phyloP scores from a whole-genome alignment of 2,329 filamentous ascomycete genomes.

The Apiospora rasikravindrae region DNA sequence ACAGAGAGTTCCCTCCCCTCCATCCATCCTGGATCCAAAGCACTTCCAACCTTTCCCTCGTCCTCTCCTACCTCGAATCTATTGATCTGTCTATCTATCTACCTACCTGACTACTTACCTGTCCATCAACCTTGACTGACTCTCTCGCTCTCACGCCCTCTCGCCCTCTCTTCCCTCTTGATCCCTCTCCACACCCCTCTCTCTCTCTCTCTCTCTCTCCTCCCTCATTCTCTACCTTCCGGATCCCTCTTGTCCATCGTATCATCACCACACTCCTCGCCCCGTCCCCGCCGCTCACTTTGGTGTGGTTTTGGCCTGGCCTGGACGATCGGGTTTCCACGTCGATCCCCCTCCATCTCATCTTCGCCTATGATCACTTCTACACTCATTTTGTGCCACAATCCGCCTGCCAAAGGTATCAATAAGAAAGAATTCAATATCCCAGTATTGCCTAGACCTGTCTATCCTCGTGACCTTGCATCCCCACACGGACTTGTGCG shows the following conservation, averaged over 20 bases:
- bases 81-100: background rate
- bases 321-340: background rate
- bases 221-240: constrained; percentile 19
- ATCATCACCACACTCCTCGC: background rate
- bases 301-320: background rate
- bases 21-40: constrained; percentile 1
- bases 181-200: constrained; percentile 18
- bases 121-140: constrained; percentile 17
- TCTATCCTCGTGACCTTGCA: constrained; percentile 10
- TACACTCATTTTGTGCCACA: constrained; percentile 9
- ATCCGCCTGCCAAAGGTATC: constrained; percentile 11
- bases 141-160: background rate
- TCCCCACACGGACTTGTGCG: constrained; percentile 11
- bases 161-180: constrained; percentile 11
- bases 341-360: constrained; percentile 7
- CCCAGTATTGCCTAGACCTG: constrained; percentile 17
- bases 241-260: background rate
- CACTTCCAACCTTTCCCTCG: constrained; percentile 12
- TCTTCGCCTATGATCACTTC: background rate
- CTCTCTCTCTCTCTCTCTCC: constrained; percentile 5
- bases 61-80: constrained; percentile 18
- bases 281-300: background rate
- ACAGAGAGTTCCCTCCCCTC: constrained; percentile 7
- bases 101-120: constrained; percentile 1
- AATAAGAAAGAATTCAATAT: constrained; percentile 17